These are phyloP conservation scores for Camelina hispida DNA, from an alignment of 345 rosid genomes.

Conservation along the genomic window DNA sequence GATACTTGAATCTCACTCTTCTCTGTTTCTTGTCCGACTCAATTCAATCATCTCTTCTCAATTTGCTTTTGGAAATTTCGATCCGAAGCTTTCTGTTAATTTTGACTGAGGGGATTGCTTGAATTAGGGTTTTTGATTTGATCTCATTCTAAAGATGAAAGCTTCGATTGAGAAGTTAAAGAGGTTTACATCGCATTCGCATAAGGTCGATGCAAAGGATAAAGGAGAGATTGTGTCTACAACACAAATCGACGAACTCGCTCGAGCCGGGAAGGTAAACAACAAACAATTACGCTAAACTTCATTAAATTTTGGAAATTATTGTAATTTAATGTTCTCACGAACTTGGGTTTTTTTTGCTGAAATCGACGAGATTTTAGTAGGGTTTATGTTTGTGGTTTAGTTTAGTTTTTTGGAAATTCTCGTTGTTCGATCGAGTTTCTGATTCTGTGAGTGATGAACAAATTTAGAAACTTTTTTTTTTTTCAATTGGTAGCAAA, in stretches of 20 bases:
- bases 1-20: constrained; percentile 51
- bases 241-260: constrained; percentile 77
- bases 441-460: neutral
- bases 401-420: constrained; percentile 14
- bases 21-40: constrained; percentile 14
- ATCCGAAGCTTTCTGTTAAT: constrained; percentile 15
- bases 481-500: constrained; percentile 29
- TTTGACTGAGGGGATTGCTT: constrained; percentile 12
- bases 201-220: constrained; percentile 66
- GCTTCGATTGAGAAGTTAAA: constrained; percentile 68
- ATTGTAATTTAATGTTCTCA: neutral
- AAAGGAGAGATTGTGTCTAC: constrained; percentile 58
- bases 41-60: constrained; percentile 12
- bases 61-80: constrained; percentile 21
- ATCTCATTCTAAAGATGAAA: constrained; percentile 60
- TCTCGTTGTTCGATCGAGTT: constrained; percentile 19
- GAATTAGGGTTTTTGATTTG: constrained; percentile 48
- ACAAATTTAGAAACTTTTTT: constrained; percentile 2
- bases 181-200: constrained; percentile 78
- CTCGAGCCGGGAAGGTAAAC: constrained; percentile 80
- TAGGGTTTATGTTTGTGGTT: constrained; percentile 37
- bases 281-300: neutral
- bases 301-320: neutral
- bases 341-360: neutral
- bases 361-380: constrained; percentile 30